Base-by-base conservation (phyloP, 441 rosid species). In the Kokia cookei region DNA sequence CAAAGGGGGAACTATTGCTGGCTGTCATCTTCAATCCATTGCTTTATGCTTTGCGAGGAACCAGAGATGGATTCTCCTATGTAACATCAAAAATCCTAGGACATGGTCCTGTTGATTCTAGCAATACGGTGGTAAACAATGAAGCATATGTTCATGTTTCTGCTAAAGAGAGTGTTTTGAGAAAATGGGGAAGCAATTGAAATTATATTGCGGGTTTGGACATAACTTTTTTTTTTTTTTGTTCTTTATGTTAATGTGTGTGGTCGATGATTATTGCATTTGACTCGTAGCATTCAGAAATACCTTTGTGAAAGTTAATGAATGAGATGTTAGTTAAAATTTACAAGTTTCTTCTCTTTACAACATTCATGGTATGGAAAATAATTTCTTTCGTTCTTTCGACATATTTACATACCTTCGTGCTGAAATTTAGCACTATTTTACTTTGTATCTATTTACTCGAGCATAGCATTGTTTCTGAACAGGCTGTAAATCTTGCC, bases 161-260 rank as follows among this genome's bases (percentile, higher is more conserved):
- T 70, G 94, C 98, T 71, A 92, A 90, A 83, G 95, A 92, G 60
- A 85, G 76, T 75, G 96, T 92, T 66, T 54, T 88, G 66, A 88
- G 83, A 73, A 92, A 94, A 84, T 94, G 97, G 97, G 98, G 92
- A 80, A 89, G 86, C 54, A 77, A 83, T 77, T 94, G 78, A 94
- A 63, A 4, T 43, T 66, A 42, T 32, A 42, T 79, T 65, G 24
- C 69, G 47, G 77, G 75, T 75, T 75, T 43, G 40, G 35, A 67
- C 48, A 47, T 73, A 69, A 29, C 11, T 72, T 73, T 7, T 15
- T 75, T 73, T 75, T 73, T 19, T 19, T 15, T 15, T 48, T 51
- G 27, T 14, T 75, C 57, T 42, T 45, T 22, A 15, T 53, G 40
- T 37, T 11, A n/a, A 26, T 53, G 7, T 27, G 51, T 48, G 17